A percentile compares a stretch with the other conserved stretches of the same genome.
phyloP scores from a whole-genome alignment of 1,139 yeast species.

The Scheffersomyces cryptocercus region DNA sequence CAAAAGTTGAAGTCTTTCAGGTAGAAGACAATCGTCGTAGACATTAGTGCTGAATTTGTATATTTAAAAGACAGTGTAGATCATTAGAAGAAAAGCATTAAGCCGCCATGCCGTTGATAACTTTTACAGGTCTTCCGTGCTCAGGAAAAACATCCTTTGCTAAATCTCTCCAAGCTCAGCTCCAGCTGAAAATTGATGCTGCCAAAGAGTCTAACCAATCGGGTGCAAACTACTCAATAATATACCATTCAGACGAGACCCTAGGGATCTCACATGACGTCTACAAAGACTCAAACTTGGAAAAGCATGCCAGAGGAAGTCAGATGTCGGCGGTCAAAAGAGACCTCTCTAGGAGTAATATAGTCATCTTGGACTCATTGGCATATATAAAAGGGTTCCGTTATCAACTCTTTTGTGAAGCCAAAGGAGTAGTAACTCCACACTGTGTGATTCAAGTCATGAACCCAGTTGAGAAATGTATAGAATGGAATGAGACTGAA shows the following conservation, averaged over 20 bases:
- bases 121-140: slow-evolving; percentile 82
- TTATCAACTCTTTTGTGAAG: slow-evolving; percentile 91
- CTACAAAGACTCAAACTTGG: slow-evolving; percentile 69
- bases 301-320: slow-evolving; percentile 78
- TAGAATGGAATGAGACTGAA: slow-evolving; percentile 54
- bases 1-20: too few species aligned
- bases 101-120: slow-evolving; percentile 72
- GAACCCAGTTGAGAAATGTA: slow-evolving; percentile 61
- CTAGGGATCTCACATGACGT: slow-evolving; percentile 70
- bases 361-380: slow-evolving; percentile 83
- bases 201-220: slow-evolving; percentile 39
- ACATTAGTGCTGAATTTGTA: too few species aligned
- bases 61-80: too few species aligned
- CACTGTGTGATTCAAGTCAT: slow-evolving; percentile 82
- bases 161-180: slow-evolving; percentile 43
- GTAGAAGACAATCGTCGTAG: too few species aligned
- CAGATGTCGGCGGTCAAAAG: slow-evolving; percentile 90
- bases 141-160: slow-evolving; percentile 86
- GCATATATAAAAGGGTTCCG: slow-evolving; percentile 94
- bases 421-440: slow-evolving; percentile 79
- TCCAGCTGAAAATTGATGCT: slow-evolving; percentile 49
- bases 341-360: slow-evolving; percentile 63
- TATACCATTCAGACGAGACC: slow-evolving; percentile 74
- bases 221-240: slow-evolving; percentile 59
- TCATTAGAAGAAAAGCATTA: too few species aligned